Evolutionary conservation across 495 filamentous ascomycete species (phyloP).

Genomic region (Chaetomium fimeti): DNA sequence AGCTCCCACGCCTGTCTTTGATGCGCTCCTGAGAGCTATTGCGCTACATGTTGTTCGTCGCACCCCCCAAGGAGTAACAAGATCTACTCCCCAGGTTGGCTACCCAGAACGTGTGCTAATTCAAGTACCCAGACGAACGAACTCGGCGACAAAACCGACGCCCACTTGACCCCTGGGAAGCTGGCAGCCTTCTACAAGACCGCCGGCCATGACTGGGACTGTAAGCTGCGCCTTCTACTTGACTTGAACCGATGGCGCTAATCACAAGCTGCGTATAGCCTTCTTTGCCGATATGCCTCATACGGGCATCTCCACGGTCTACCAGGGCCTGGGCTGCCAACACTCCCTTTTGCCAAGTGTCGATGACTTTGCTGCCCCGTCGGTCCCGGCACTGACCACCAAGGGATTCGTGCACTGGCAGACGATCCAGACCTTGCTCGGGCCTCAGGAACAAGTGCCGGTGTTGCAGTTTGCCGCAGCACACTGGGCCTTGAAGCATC

Average conservation of each 20-base stretch:
- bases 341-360: conserved; percentile 65
- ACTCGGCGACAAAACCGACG: conserved; percentile 63
- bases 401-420: conserved; percentile 92
- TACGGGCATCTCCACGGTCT: conserved; percentile 80
- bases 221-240: conserved; percentile 32
- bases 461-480: conserved; percentile 79
- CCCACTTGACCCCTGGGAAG: conserved; percentile 73
- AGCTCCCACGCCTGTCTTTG: conserved; percentile 68
- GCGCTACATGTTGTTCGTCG: conserved; percentile 75
- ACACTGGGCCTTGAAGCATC: conserved; percentile 71
- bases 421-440: conserved; percentile 84
- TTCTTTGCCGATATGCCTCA: conserved; percentile 78
- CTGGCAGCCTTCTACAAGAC: conserved; percentile 84
- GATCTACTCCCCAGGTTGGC: no score
- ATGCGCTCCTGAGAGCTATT: conserved; percentile 75
- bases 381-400: conserved; percentile 75
- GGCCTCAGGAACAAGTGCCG: conserved; percentile 81
- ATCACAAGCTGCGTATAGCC: conserved; percentile 8
- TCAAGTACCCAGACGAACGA: conserved; percentile 49
- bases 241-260: background rate
- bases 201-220: conserved; percentile 87
- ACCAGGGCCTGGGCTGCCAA: conserved; percentile 85
- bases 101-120: background rate
- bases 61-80: conserved; percentile 3
- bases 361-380: conserved; percentile 71